Base-by-base conservation (phyloP, 75 land plant genomes). In the Pinus albicaulis region DNA sequence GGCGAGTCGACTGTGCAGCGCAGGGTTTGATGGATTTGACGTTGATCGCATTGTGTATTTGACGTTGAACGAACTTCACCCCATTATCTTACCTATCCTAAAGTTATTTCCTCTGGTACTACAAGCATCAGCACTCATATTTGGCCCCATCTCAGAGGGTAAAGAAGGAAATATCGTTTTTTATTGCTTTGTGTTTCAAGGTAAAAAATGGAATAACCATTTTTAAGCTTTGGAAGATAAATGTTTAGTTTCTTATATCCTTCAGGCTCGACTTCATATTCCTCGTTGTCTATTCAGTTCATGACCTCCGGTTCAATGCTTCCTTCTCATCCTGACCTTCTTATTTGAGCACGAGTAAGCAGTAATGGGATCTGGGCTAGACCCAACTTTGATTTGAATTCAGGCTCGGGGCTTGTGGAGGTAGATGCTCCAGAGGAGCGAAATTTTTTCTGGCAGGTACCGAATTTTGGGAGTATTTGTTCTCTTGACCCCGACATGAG, bases 341-440 rank as follows among this genome's bases (percentile, higher is more conserved):
- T 80, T 73, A 58, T 57, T 22, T 56, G 25, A 17, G 73, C 56
- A 36, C 14, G 71, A 63, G 59, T 44, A 7, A 76, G 70, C 59
- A 23, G 38, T 10, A 64, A 24, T 57, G 74, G 73, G 13, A 8
- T 56, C 56, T 79, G 88, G 82, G 38, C 75, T n/a, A 76, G 88
- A 44, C 73, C 79, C 7, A 83, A 65, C 68, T 73, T 84, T 20
- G 82, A 86, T 56, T 44, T 86, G 66, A 84, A 83, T n/a, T n/a
- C n/a, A n/a, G n/a, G n/a, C 24, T 56, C 56, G 14, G 73, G 25
- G 55, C 55, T 22, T 71, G 26, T 11, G 23, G 70, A 66, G 16
- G 22, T 44, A 66, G 70, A 66, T 36, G 34, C 19, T 31, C 44
- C 48, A 36, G 70, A 66, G 36, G 41, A 66, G 23, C 17, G 73